A percentile compares a stretch with the other conserved stretches of the same genome.
These are phyloP conservation scores for Cyclospora cayetanensis DNA, from an alignment of 169 alveolate genomes.

Conservation along the genomic window DNA sequence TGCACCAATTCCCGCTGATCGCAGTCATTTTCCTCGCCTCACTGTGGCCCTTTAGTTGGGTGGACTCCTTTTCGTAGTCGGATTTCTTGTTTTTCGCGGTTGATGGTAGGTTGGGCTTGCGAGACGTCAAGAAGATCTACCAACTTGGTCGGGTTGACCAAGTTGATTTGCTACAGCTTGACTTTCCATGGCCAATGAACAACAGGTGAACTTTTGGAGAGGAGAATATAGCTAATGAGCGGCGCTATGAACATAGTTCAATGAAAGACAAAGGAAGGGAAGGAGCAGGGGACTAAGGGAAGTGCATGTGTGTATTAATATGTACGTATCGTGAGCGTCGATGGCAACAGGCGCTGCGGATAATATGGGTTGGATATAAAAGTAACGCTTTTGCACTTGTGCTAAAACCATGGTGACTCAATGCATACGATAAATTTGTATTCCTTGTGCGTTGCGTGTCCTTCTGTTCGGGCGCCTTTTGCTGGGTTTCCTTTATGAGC, in stretches of 20 bases:
- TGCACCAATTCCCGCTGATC: neutral
- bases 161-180: slow-evolving; percentile 4
- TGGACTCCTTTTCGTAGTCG: neutral
- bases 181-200: slow-evolving; percentile 42
- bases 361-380: no score
- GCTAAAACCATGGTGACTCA: no score
- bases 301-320: neutral
- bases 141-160: slow-evolving; percentile 55
- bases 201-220: slow-evolving; percentile 11
- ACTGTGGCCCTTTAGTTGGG: neutral
- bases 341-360: no score
- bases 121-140: neutral
- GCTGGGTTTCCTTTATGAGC: no score
- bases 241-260: neutral
- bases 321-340: neutral
- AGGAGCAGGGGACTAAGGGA: neutral
- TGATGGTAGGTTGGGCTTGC: slow-evolving; percentile 32
- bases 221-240: neutral
- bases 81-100: neutral
- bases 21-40: neutral
- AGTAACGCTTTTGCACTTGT: no score
- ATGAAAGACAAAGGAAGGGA: neutral
- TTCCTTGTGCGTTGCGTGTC: no score
- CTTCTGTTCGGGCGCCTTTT: no score
- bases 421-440: no score